phyloP scores from a whole-genome alignment of 352 stramenopile genomes.

The Phytophthora cryptogea region DNA sequence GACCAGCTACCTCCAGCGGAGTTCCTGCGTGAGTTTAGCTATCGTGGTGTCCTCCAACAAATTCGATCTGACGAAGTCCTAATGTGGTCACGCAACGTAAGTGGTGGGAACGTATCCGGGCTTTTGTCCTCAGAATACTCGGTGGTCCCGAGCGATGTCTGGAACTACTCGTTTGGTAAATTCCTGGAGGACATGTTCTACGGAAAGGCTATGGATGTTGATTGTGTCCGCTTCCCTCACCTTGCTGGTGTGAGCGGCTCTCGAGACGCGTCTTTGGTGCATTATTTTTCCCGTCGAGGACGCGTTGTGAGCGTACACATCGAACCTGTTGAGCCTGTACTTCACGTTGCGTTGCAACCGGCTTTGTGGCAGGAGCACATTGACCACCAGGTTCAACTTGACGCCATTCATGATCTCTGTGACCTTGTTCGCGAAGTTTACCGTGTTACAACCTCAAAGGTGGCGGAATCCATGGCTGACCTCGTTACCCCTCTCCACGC shows the following conservation, averaged over 20 bases:
- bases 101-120: conserved; percentile 15
- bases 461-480: conserved; percentile 78
- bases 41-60: conserved; percentile 58
- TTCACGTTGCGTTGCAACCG: conserved; percentile 83
- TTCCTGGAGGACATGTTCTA: conserved; percentile 89
- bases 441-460: conserved; percentile 73
- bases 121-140: conserved; percentile 61
- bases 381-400: conserved; percentile 64
- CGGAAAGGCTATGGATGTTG: conserved; percentile 74
- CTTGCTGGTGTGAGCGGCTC: conserved; percentile 56
- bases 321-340: conserved; percentile 79
- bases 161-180: conserved; percentile 90
- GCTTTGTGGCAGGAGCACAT: conserved; percentile 84
- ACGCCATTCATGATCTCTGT: conserved; percentile 74
- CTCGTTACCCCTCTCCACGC: conserved; percentile 68
- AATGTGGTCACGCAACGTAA: conserved; percentile 65
- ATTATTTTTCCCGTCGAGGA: conserved; percentile 77
- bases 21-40: conserved; percentile 63
- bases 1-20: conserved; percentile 56
- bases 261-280: conserved; percentile 68
- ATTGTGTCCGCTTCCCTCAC: conserved; percentile 71
- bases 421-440: conserved; percentile 78
- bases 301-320: conserved; percentile 80
- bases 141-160: conserved; percentile 64
- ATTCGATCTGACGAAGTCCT: conserved; percentile 67